Percentiles rank a stretch among this genome's conserved stretches.
These are phyloP conservation scores for Tylopilus balloui DNA, from an alignment of 768 basidiomycete genomes.

Conservation along the genomic window DNA sequence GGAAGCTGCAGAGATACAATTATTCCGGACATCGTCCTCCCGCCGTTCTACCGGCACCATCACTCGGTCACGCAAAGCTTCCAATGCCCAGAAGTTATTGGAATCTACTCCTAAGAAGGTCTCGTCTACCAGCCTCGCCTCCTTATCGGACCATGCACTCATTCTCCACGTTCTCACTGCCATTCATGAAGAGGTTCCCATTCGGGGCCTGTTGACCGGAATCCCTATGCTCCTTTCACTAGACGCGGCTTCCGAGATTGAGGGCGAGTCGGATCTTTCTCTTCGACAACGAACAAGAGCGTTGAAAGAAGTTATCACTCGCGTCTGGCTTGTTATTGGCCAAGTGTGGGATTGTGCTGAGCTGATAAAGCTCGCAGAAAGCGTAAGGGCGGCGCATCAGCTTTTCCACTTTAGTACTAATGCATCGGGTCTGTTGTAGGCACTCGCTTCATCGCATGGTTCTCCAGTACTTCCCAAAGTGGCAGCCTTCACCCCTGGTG, in stretches of 20 bases:
- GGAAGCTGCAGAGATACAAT: slow-evolving; percentile 20
- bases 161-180: slow-evolving; percentile 63
- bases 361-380: slow-evolving; percentile 49
- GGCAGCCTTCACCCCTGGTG: slow-evolving; percentile 33
- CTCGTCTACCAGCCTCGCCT: slow-evolving; percentile 48
- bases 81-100: slow-evolving; percentile 49
- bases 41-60: slow-evolving; percentile 47
- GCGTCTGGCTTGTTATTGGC: slow-evolving; percentile 66
- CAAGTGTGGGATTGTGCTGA: slow-evolving; percentile 62
- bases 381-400: slow-evolving; percentile 39
- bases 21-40: slow-evolving; percentile 35
- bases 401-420: slow-evolving; percentile 16
- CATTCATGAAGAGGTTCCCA: slow-evolving; percentile 68
- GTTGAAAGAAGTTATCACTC: slow-evolving; percentile 59
- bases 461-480: slow-evolving; percentile 37
- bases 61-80: slow-evolving; percentile 54
- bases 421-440: slow-evolving; percentile 32
- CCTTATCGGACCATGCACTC: slow-evolving; percentile 68
- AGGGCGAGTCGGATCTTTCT: slow-evolving; percentile 38
- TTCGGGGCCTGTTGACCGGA: slow-evolving; percentile 69
- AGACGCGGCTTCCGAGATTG: slow-evolving; percentile 46
- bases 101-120: slow-evolving; percentile 43
- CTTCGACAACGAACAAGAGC: slow-evolving; percentile 43
- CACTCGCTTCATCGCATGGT: slow-evolving; percentile 40
- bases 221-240: slow-evolving; percentile 85